Percentiles rank a stretch among this genome's conserved stretches.
phyloP scores from a whole-genome alignment of 1,139 yeast genomes.

The Kurtzmaniella natalensis region DNA sequence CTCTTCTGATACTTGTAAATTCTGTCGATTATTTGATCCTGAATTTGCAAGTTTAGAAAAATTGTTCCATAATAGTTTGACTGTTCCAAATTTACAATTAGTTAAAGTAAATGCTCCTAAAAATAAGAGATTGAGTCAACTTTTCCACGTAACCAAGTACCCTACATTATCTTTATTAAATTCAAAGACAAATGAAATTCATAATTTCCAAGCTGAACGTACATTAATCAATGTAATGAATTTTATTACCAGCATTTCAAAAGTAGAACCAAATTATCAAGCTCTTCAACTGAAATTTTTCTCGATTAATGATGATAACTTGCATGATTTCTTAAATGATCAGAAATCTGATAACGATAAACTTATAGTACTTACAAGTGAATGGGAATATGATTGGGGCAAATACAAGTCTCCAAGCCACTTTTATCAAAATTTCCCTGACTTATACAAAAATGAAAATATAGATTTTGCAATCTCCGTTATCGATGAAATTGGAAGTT shows the following conservation, averaged over 20 bases:
- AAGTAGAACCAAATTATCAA: constrained; percentile 17
- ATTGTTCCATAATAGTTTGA: constrained; percentile 18
- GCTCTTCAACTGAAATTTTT: constrained; percentile 15
- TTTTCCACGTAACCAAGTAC: constrained; percentile 24
- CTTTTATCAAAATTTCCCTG: constrained; percentile 28
- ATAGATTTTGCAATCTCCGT: constrained; percentile 24
- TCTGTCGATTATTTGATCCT: constrained; percentile 32
- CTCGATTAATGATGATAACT: constrained; percentile 5
- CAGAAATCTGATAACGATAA: constrained; percentile 12
- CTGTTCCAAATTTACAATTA: constrained; percentile 22
- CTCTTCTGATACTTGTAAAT: constrained; percentile 33
- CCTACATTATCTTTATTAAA: constrained; percentile 34
- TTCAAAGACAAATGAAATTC: constrained; percentile 23
- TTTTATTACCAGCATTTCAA: constrained; percentile 16
- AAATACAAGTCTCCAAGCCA: constrained; percentile 31
- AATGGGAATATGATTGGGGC: constrained; percentile 27
- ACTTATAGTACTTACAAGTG: constrained; percentile 24
- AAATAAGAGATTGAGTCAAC: constrained; percentile 19
- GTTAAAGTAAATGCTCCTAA: constrained; percentile 25
- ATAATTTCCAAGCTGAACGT: constrained; percentile 19
- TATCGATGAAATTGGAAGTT: constrained; percentile 17
- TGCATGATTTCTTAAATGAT: constrained; percentile 7
- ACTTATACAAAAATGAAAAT: constrained; percentile 9
- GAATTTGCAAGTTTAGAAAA: not conserved
- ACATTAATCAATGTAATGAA: constrained; percentile 21